These are phyloP conservation scores for Luvunga scandens DNA, from an alignment of 345 rosid species.

Conservation along the genomic window DNA sequence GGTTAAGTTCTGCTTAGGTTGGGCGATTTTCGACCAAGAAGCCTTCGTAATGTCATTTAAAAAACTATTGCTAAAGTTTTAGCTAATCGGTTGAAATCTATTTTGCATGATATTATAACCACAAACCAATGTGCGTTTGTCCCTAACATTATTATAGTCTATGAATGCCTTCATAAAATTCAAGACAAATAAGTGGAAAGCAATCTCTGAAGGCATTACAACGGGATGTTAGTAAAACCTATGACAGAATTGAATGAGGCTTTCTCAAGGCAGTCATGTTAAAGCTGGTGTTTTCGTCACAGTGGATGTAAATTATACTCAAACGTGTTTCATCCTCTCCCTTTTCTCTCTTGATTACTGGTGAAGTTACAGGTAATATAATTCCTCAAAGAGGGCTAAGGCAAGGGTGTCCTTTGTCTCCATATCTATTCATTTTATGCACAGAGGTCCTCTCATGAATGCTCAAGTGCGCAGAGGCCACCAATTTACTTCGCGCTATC, in stretches of 20 bases:
- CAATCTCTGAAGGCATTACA: neutral
- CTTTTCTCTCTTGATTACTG: neutral
- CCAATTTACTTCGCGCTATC: neutral
- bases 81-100: neutral
- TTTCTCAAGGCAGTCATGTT: neutral
- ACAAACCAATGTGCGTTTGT: neutral
- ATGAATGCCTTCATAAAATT: neutral
- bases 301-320: neutral
- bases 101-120: neutral
- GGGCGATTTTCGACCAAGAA: neutral
- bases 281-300: neutral
- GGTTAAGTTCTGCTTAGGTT: too few species aligned
- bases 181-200: neutral
- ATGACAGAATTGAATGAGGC: neutral
- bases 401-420: neutral
- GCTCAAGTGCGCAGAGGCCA: neutral
- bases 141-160: too few species aligned
- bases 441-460: neutral
- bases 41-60: neutral
- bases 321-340: neutral
- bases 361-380: neutral
- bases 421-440: neutral
- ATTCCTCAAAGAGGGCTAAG: neutral
- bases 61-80: neutral
- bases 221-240: neutral